Conservation (phyloP, 495 filamentous ascomycete species). For the Paragyromitra xinjiangensis region DNA sequence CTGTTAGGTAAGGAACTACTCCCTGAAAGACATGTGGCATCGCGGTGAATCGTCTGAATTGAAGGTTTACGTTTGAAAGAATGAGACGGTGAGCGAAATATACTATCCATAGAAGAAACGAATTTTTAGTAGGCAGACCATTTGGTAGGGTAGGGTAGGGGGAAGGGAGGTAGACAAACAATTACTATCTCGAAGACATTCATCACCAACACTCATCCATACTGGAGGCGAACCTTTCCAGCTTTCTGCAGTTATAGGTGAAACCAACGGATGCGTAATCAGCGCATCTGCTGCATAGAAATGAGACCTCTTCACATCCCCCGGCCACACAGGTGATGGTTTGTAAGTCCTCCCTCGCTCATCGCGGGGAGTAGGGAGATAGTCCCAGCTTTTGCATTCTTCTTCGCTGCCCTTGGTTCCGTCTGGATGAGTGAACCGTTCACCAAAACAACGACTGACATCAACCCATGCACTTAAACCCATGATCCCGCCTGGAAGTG, state of each 20-base stretch:
- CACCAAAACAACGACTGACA: conserved; percentile 69
- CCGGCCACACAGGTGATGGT: conserved; percentile 74
- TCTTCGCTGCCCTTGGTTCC: conserved; percentile 77
- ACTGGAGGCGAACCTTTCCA: conserved; percentile 78
- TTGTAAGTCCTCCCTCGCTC: conserved; percentile 61
- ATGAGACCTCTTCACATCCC: conserved; percentile 47
- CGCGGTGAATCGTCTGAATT: conserved; percentile 79
- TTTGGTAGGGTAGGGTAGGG: background rate
- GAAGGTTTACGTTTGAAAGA: conserved; percentile 69
- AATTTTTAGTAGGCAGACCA: background rate
- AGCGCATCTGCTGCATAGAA: conserved; percentile 72
- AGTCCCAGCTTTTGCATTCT: conserved; percentile 74
- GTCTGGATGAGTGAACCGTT: conserved; percentile 3
- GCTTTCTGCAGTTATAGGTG: conserved; percentile 69
- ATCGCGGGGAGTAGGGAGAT: conserved; percentile 68
- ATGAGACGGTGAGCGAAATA: conserved; percentile 69
- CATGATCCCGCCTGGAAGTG: conserved; percentile 75
- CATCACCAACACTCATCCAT: conserved; percentile 78
- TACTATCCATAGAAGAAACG: conserved; percentile 43
- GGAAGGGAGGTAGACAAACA: conserved; percentile 18
- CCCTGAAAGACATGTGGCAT: conserved; percentile 89
- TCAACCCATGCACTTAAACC: conserved; percentile 79
- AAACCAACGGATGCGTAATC: conserved; percentile 77
- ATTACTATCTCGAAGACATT: conserved; percentile 79
- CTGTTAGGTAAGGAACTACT: conserved; percentile 66